These are phyloP conservation scores for Fomitopsis serialis DNA, from an alignment of 768 basidiomycete genomes.

Conservation along the genomic window DNA sequence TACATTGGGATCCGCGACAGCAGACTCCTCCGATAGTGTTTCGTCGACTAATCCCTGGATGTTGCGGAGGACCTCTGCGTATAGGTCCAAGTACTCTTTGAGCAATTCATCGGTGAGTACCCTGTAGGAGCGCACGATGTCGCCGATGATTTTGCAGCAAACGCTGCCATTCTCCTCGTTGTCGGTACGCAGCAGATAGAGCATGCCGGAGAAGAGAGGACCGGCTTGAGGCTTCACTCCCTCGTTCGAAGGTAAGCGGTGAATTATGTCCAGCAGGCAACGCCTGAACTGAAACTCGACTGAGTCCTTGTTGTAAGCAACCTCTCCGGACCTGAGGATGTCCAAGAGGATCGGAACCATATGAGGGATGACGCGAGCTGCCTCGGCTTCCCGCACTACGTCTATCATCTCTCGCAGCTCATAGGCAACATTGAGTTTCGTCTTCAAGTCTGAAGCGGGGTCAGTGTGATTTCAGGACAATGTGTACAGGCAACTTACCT, in stretches of 20 bases:
- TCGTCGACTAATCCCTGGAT: constrained; percentile 69
- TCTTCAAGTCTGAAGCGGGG: constrained; percentile 51
- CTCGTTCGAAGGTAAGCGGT: constrained; percentile 82
- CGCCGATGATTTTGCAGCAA: constrained; percentile 88
- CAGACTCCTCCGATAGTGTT: constrained; percentile 65
- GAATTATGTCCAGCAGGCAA: constrained; percentile 82
- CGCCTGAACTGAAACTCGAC: constrained; percentile 81
- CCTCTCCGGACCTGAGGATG: constrained; percentile 63
- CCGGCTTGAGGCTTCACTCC: constrained; percentile 63
- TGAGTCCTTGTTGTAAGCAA: constrained; percentile 60
- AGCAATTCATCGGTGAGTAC: constrained; percentile 67
- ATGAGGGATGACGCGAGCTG: constrained; percentile 60
- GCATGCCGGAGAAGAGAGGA: constrained; percentile 72
- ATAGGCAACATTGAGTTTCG: constrained; percentile 62
- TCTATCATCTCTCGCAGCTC: constrained; percentile 83
- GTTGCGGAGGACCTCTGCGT: constrained; percentile 73
- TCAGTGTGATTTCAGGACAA: neutral
- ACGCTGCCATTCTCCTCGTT: constrained; percentile 94
- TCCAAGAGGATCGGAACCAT: constrained; percentile 73
- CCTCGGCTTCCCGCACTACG: constrained; percentile 70
- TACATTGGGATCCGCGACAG: constrained; percentile 45
- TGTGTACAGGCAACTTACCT: constrained; percentile 35
- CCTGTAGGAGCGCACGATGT: constrained; percentile 78
- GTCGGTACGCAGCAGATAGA: constrained; percentile 79
- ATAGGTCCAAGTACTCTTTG: constrained; percentile 73